phyloP scores from a whole-genome alignment of 2,329 filamentous ascomycete species.

The Aureobasidium lini region DNA sequence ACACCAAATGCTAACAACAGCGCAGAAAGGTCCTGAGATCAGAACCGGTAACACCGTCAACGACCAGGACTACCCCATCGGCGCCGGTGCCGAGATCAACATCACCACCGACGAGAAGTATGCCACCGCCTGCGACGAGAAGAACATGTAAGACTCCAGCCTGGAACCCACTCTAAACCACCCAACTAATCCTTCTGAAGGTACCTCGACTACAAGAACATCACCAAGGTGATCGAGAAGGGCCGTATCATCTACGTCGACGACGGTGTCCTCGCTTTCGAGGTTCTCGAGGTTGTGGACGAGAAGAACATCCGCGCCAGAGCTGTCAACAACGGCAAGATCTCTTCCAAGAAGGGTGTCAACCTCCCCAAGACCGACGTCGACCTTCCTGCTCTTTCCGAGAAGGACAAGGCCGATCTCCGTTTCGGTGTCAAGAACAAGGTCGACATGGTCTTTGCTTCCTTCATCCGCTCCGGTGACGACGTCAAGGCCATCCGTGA shows the following conservation, averaged over 20 bases:
- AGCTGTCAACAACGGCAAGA: slow-evolving; percentile 95
- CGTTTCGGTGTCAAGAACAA: slow-evolving; percentile 96
- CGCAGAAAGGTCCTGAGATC: slow-evolving; percentile 73
- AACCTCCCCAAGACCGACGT: slow-evolving; percentile 99
- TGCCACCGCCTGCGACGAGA: slow-evolving; percentile 70
- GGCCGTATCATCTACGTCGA: slow-evolving; percentile 97
- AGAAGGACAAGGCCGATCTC: slow-evolving; percentile 95
- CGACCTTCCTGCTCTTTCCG: slow-evolving; percentile 90
- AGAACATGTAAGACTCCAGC: slow-evolving; percentile 71
- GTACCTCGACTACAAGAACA: slow-evolving; percentile 99
- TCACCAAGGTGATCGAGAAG: slow-evolving; percentile 90
- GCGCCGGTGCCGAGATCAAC: slow-evolving; percentile 77
- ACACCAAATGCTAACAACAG: slow-evolving; percentile 16
- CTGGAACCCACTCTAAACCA: not conserved
- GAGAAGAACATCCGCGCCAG: slow-evolving; percentile 80
- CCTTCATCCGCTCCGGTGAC: slow-evolving; percentile 89
- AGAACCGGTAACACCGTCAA: slow-evolving; percentile 67
- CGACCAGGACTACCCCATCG: slow-evolving; percentile 72
- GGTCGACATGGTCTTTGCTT: slow-evolving; percentile 98
- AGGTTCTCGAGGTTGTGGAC: slow-evolving; percentile 81
- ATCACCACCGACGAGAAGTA: slow-evolving; percentile 96
- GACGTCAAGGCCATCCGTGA: slow-evolving; percentile 90
- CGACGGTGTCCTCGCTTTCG: slow-evolving; percentile 93
- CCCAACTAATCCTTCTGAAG: slow-evolving; percentile 36
- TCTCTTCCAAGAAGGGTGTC: slow-evolving; percentile 98